phyloP scores from a whole-genome alignment of 345 rosid species.

The Sisymbrium altissimum region DNA sequence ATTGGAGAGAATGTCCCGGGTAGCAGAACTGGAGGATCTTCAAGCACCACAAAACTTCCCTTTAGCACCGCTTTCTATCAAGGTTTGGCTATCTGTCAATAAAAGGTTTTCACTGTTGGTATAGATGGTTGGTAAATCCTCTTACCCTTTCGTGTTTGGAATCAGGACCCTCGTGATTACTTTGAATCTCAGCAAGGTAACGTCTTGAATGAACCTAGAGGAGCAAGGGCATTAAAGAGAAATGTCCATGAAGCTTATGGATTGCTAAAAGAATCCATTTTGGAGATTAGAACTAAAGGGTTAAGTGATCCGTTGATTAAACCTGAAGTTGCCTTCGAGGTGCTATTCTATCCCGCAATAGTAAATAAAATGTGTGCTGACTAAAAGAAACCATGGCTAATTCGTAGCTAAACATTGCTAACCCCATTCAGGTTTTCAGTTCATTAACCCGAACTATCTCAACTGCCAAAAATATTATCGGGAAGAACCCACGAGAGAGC shows the following conservation, averaged over 20 bases:
- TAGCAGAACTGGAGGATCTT: constrained; percentile 84
- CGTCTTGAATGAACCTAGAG: constrained; percentile 40
- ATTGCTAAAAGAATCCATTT: constrained; percentile 62
- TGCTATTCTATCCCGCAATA: constrained; percentile 21
- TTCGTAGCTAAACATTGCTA: constrained; percentile 3
- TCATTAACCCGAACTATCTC: constrained; percentile 77
- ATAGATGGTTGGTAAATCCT: background rate
- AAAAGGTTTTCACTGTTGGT: constrained; percentile 18
- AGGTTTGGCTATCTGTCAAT: constrained; percentile 42
- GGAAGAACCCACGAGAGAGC: constrained; percentile 77
- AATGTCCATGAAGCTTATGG: constrained; percentile 58
- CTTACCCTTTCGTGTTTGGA: constrained; percentile 18
- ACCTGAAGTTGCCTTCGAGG: constrained; percentile 80
- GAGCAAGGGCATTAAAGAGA: constrained; percentile 41
- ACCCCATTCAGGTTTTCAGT: constrained; percentile 62
- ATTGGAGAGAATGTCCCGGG: constrained; percentile 46
- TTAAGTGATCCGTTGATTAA: constrained; percentile 59
- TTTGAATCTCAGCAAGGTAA: constrained; percentile 93
- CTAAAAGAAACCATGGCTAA: constrained; percentile 3
- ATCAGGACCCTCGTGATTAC: constrained; percentile 93
- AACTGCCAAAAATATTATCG: constrained; percentile 63
- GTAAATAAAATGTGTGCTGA: background rate
- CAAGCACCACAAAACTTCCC: constrained; percentile 57
- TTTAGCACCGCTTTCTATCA: constrained; percentile 69
- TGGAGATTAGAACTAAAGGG: constrained; percentile 49